Evolutionary conservation across 2,329 filamentous ascomycete genomes (phyloP), one percentile per base, ranked within the genome.

Genomic region (Arthroderma sp.): DNA sequence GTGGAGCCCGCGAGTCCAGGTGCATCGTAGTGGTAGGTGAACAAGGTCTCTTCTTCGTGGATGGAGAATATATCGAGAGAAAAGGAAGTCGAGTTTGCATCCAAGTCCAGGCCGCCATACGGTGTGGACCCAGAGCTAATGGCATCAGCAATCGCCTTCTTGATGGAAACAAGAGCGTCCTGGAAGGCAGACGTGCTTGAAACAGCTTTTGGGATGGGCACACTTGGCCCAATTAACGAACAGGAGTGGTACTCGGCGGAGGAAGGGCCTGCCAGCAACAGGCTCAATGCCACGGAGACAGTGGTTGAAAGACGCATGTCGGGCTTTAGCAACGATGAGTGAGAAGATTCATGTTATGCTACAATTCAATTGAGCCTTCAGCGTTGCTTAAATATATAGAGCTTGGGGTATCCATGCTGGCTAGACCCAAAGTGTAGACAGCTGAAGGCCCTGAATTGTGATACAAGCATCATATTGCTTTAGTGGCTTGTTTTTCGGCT

Each of bases 31-130:
- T 38, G 37, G 37, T 38, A 38, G 6, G 37, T 38, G 56, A 64
- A 49, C 2, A 56, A 25, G 2, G 44, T 35, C 17, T 56, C 52
- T 1, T 59, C 54, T 44, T 63, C 56, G 17, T 64, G 55, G 6
- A 28, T 39, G 1, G 57, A 58, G 35, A 59, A 60, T 4, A 61
- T 41, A 31, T 60, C 58, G 4, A 59, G 13, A 8, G 58, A 68
- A 64, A 49, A 68, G 8, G 8, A 61, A 54, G 17, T 63, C 47
- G 39, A 28, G 4, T 11, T 53, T 17, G 23, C 55, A 31, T 57
- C 43, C 19, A 47, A 4, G 43, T 38, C 15, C n/a, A n/a, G n/a
- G n/a, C n/a, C n/a, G 37, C 37, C 37, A 15, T 38, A 38, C 6
- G 37, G 4, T 15, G 37, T 38, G 4, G 4, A 4, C 37, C 37